A percentile compares a stretch with the other conserved stretches of the same genome.
phyloP scores from a whole-genome alignment of 2,329 filamentous ascomycete species.

The Clathrospora elynae region DNA sequence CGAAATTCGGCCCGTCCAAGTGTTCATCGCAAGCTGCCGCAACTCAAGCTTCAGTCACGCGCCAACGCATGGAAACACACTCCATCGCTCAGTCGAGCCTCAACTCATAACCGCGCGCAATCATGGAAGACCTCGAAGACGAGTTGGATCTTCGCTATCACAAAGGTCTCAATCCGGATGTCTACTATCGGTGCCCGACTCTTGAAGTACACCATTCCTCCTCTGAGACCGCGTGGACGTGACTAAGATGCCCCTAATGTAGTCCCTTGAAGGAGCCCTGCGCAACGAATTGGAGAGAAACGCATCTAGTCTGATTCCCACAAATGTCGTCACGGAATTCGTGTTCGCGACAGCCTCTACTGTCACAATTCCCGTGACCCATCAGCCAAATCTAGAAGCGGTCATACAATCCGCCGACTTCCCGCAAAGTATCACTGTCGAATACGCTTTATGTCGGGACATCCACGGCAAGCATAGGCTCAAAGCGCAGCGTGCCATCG shows the following conservation, averaged over 20 bases:
- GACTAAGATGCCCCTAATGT: constrained; percentile 22
- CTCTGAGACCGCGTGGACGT: constrained; percentile 4
- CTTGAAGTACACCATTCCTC: constrained; percentile 29
- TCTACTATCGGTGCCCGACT: constrained; percentile 41
- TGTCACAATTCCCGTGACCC: constrained; percentile 37
- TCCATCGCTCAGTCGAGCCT: constrained; percentile 5
- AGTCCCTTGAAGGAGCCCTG: constrained; percentile 38
- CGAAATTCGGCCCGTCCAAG: constrained; percentile 1
- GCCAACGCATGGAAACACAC: constrained; percentile 9
- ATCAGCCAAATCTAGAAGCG: constrained; percentile 32
- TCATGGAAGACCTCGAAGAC: constrained; percentile 41
- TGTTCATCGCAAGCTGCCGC: constrained; percentile 1
- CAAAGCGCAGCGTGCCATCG: constrained; percentile 38
- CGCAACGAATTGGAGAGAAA: constrained; percentile 38
- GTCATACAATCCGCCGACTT: constrained; percentile 37
- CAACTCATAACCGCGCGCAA: constrained; percentile 1
- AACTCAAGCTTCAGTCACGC: constrained; percentile 5
- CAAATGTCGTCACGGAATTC: constrained; percentile 41
- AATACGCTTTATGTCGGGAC: constrained; percentile 34
- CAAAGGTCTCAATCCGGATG: constrained; percentile 35
- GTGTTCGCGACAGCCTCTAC: constrained; percentile 38
- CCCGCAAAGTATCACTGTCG: constrained; percentile 37
- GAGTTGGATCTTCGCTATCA: constrained; percentile 41
- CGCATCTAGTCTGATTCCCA: constrained; percentile 36
- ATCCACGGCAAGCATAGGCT: constrained; percentile 36